These are phyloP conservation scores for Xanthoparmelia taractica DNA, from an alignment of 495 filamentous ascomycete species.

Conservation along the genomic window DNA sequence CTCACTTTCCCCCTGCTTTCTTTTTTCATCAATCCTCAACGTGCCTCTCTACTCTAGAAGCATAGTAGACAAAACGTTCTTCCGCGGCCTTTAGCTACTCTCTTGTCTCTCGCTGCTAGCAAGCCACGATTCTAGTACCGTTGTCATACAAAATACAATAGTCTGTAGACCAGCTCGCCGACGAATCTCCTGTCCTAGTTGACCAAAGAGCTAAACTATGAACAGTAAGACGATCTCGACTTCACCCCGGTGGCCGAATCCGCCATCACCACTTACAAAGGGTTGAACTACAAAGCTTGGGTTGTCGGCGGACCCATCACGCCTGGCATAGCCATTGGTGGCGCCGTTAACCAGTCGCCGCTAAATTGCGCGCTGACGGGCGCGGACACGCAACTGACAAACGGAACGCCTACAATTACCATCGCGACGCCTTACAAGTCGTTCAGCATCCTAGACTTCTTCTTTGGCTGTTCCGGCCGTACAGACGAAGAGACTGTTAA, in stretches of 20 bases:
- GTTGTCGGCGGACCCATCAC: not conserved
- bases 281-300: not conserved
- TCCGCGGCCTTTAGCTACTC: not conserved
- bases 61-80: not conserved
- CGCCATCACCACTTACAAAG: not conserved
- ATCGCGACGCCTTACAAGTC: not conserved
- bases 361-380: not conserved
- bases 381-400: not conserved
- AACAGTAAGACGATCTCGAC: not conserved
- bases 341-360: not conserved
- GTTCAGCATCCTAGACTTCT: not conserved
- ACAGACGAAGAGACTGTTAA: not conserved
- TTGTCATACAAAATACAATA: not conserved
- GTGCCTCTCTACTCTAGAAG: not conserved
- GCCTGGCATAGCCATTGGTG: not conserved
- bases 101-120: not conserved
- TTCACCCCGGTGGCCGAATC: not conserved
- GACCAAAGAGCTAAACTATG: not conserved
- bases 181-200: not conserved
- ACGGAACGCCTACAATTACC: not conserved
- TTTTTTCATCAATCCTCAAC: not conserved
- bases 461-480: not conserved
- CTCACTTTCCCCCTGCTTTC: not conserved
- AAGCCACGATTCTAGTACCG: not conserved
- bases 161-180: not conserved